Evolutionary conservation across 768 basidiomycete species (phyloP), one percentile per base, ranked within the genome.

Genomic region (Boletus coccyginus): DNA sequence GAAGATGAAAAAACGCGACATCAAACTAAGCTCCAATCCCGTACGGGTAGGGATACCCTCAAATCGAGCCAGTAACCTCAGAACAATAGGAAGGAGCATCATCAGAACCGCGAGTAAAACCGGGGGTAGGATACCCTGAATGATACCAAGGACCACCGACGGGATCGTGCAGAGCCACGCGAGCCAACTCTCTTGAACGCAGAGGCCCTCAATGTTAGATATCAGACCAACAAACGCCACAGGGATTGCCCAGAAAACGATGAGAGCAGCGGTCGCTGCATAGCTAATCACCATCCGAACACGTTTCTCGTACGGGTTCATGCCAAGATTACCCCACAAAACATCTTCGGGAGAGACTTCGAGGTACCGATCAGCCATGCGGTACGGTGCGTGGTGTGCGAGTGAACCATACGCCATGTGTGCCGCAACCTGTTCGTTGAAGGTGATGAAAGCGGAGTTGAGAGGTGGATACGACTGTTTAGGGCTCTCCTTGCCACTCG

Each of bases 1-100:
- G 80, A 97, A 97, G 60, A 92, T 75, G 75, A 96, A 96, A 75
- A 80, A 98, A 21, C 97, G 79, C 1, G 85, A 86, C 95, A 98
- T 97, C 66, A 99, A 73, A 50, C 88, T 90, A 6, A 97, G 80
- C 63, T 99, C 96, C 41, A 98, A 73, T 1, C 85, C 87, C 0
- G 87, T 90, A 35, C 80, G 79, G 61, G 90, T 87, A 0, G 96
- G 94, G 19, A 94, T 92, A 19, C 97, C 97, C 73, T 98, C 92
- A 52, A 97, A 88, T 19, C 82, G 77, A 13, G 86, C 91, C 31
- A 98, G 75, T 21, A 92, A 74, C 39, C 96, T 81, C 56, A 98
- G 71, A 16, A 98, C 63, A 65, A 94, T 90, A 0, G 80, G 87
- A 84, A 99, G 78, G 8, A 98, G 77, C 85, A 94, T 83, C 86